These are phyloP conservation scores for Eucalyptus guilfoylei DNA, from an alignment of 345 rosid species.

Conservation along the genomic window DNA sequence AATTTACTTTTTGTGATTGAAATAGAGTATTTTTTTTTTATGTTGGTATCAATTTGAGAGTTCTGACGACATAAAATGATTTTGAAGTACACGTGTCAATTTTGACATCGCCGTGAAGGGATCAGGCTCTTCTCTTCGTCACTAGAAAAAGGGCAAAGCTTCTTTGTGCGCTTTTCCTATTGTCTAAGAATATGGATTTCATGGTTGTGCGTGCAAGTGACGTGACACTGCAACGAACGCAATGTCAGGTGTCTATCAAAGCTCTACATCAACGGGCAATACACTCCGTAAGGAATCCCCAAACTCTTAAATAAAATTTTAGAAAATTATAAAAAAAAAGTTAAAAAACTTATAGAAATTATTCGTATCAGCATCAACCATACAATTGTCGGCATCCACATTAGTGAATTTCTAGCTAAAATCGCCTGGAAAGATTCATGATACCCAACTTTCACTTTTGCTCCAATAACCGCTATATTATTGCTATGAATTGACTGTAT, in stretches of 20 bases:
- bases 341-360: not conserved
- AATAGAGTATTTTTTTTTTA: not conserved
- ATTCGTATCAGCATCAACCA: accelerated
- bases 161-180: not conserved
- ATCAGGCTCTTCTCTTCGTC: not conserved
- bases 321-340: too few relatives aligned
- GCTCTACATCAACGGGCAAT: not conserved
- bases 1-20: not conserved
- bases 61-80: not conserved
- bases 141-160: not conserved
- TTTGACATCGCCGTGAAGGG: not conserved
- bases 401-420: not conserved
- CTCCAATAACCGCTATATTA: too few relatives aligned
- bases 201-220: not conserved
- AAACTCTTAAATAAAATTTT: not conserved
- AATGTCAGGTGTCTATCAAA: not conserved
- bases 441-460: too few relatives aligned
- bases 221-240: not conserved
- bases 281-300: not conserved
- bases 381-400: not conserved
- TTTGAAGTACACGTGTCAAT: not conserved
- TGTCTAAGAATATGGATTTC: not conserved
- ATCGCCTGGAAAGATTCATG: accelerated
- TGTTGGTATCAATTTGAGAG: not conserved
- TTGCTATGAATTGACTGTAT: accelerated